phyloP scores from a whole-genome alignment of 495 filamentous ascomycete species.

The Umbilicaria muhlenbergii region DNA sequence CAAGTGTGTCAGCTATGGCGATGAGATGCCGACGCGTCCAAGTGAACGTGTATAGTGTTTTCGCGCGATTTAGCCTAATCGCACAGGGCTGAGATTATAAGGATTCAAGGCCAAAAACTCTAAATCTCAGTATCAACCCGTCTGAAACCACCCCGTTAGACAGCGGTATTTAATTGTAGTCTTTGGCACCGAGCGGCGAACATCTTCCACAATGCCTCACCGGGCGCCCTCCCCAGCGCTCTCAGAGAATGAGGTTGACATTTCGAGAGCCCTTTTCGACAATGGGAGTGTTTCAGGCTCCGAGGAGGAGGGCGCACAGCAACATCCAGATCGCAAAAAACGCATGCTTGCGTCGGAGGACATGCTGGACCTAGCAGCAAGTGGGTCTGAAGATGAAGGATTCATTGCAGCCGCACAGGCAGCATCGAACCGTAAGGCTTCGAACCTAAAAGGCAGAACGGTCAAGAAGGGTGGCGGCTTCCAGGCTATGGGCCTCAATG shows the following conservation, averaged over 20 bases:
- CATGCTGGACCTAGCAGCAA: slow-evolving; percentile 30
- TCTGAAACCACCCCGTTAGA: no score
- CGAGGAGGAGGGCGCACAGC: slow-evolving; percentile 16
- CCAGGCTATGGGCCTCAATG: slow-evolving; percentile 87
- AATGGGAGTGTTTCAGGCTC: slow-evolving; percentile 35
- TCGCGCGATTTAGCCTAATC: background rate
- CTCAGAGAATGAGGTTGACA: slow-evolving; percentile 89
- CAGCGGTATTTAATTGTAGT: background rate
- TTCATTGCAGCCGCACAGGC: slow-evolving; percentile 81
- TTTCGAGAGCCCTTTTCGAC: slow-evolving; percentile 62
- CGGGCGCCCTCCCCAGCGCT: slow-evolving; percentile 63
- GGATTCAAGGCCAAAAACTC: background rate
- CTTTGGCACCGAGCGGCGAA: background rate
- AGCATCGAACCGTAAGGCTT: slow-evolving; percentile 67
- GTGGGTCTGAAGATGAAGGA: slow-evolving; percentile 59
- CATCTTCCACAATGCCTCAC: slow-evolving; percentile 26
- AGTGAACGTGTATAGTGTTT: no score
- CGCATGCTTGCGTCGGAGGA: slow-evolving; percentile 17
- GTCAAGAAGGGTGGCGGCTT: slow-evolving; percentile 93
- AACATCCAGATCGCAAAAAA: slow-evolving; percentile 18
- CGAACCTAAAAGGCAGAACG: slow-evolving; percentile 67
- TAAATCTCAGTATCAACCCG: no score
- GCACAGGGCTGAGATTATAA: background rate
- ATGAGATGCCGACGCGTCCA: no score
- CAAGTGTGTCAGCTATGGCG: no score